Conservation (phyloP, 345 rosid genomes). For the Clarkia xantiana region DNA sequence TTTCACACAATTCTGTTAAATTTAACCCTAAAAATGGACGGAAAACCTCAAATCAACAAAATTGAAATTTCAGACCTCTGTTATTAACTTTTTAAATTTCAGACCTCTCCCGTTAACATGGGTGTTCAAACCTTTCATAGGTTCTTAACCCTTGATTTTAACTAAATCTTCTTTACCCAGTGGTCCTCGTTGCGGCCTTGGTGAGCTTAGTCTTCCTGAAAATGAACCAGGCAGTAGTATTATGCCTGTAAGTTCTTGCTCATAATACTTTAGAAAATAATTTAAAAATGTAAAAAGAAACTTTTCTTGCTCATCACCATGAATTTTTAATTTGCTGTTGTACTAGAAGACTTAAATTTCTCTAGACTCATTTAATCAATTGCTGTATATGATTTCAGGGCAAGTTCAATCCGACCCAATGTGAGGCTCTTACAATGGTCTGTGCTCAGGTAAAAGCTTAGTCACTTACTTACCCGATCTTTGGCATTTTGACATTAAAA, state of each 20-base stretch:
- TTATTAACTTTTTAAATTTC: too few relatives aligned
- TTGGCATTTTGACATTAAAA: not conserved
- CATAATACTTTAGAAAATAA: not conserved
- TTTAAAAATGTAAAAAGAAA: not conserved
- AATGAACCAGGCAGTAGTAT: slow-evolving; percentile 99
- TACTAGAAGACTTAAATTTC: too few relatives aligned
- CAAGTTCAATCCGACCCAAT: slow-evolving; percentile 95
- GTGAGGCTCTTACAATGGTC: slow-evolving; percentile 97
- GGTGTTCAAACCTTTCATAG: too few relatives aligned
- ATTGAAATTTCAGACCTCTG: too few relatives aligned
- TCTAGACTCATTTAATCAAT: slow-evolving; percentile 1
- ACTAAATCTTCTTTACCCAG: slow-evolving; percentile 27
- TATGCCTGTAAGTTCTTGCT: slow-evolving; percentile 61
- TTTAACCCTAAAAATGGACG: too few relatives aligned
- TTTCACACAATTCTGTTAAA: too few relatives aligned
- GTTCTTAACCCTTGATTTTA: slow-evolving; percentile 10
- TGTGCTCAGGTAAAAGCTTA: slow-evolving; percentile 69
- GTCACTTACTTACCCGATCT: not conserved
- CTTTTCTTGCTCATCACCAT: too few relatives aligned
- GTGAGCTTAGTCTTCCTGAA: slow-evolving; percentile 97
- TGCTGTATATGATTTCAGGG: slow-evolving; percentile 44
- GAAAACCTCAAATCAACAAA: too few relatives aligned
- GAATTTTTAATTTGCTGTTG: slow-evolving; percentile 3
- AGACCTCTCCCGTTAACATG: too few relatives aligned
- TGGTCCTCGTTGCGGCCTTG: slow-evolving; percentile 97